phyloP scores from a whole-genome alignment of 306 rosid species.

The Herpetospermum pedunculosum region DNA sequence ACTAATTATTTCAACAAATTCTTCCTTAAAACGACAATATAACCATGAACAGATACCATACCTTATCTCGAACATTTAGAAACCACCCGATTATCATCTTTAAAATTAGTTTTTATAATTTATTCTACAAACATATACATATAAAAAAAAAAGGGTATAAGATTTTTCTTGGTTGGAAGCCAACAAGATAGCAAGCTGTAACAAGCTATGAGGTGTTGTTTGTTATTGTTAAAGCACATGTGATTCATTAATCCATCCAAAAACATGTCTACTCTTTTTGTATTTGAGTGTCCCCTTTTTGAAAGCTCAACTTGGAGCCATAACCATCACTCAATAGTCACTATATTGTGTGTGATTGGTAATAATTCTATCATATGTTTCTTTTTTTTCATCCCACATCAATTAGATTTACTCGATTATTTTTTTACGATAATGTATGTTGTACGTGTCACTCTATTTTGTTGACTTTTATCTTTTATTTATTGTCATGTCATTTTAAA shows the following conservation, averaged over 20 bases:
- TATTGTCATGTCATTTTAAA: no score
- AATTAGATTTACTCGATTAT: no score
- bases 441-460: no score
- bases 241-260: conserved; percentile 7
- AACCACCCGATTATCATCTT: not conserved
- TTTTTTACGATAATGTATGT: no score
- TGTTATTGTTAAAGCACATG: not conserved
- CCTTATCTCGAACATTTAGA: no score
- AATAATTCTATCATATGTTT: not conserved
- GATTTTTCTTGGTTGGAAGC: not conserved
- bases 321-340: not conserved
- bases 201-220: not conserved
- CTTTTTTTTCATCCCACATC: not conserved
- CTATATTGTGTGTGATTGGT: not conserved
- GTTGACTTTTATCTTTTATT: no score
- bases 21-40: not conserved
- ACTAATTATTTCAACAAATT: not conserved
- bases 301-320: not conserved
- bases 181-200: conserved; percentile 7
- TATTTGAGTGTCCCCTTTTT: not conserved
- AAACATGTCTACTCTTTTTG: conserved; percentile 1
- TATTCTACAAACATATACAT: not conserved
- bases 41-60: no score
- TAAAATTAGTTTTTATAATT: not conserved
- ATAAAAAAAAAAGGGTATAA: not conserved